Percentiles rank a stretch among this genome's conserved stretches.
Conservation (phyloP, 257 asterid species). For the Solanum virginianum region DNA sequence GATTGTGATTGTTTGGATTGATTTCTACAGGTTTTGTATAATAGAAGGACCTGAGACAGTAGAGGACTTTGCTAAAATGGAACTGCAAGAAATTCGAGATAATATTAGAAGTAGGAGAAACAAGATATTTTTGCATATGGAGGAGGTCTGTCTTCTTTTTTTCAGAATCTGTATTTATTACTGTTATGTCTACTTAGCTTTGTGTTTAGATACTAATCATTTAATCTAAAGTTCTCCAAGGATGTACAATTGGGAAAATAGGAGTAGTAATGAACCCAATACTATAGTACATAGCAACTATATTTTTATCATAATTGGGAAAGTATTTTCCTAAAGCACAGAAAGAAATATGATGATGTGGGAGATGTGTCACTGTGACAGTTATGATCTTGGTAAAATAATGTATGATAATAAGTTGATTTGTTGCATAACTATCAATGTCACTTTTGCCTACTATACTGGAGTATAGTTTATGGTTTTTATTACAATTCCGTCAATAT, state of each 20-base stretch:
- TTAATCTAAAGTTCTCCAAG: background rate
- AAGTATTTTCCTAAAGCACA: background rate
- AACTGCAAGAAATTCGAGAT: conserved; percentile 79
- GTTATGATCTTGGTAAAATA: background rate
- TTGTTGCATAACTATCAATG: background rate
- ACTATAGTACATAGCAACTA: background rate
- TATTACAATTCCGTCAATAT: background rate
- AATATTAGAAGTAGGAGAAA: conserved; percentile 80
- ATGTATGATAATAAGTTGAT: background rate
- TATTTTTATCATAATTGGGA: background rate
- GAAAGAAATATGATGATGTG: background rate
- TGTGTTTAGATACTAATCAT: background rate
- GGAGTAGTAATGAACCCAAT: background rate
- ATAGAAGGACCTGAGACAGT: conserved; percentile 96
- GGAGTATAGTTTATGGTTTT: background rate
- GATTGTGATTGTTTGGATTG: background rate
- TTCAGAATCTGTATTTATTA: background rate
- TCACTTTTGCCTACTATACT: background rate
- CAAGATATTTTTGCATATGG: conserved; percentile 93
- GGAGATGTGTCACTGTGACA: background rate
- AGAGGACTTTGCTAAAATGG: conserved; percentile 83
- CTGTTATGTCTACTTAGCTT: background rate
- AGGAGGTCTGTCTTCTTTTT: conserved; percentile 45
- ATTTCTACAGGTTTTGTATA: conserved; percentile 64
- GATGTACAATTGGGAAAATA: background rate